A percentile compares a stretch with the other conserved stretches of the same genome.
Conservation (phyloP, 352 stramenopile genomes). For the Ochromonadaceae sp. region DNA sequence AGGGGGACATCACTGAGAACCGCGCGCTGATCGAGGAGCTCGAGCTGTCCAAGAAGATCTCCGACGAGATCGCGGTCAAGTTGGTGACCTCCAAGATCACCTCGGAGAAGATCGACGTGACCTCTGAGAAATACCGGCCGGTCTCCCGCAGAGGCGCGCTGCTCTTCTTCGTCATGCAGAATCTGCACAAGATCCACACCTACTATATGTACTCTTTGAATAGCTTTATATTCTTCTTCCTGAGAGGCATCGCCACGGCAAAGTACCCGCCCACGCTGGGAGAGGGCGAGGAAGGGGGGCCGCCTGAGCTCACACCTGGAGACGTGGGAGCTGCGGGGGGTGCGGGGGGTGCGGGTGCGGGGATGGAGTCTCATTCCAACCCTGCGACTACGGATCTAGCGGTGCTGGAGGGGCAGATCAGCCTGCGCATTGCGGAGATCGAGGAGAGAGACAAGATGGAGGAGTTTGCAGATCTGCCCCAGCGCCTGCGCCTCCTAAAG, state of each 20-base stretch:
- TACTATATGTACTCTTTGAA: slow-evolving; percentile 86
- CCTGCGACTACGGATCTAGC: not conserved
- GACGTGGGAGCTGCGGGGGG: slow-evolving; percentile 16
- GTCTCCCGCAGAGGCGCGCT: slow-evolving; percentile 64
- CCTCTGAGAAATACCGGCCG: slow-evolving; percentile 59
- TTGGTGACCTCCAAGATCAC: slow-evolving; percentile 27
- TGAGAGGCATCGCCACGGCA: slow-evolving; percentile 58
- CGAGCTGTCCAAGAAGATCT: slow-evolving; percentile 58
- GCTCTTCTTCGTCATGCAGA: slow-evolving; percentile 81
- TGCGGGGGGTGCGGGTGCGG: slow-evolving; percentile 15
- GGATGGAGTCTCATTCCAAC: no score
- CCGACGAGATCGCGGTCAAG: slow-evolving; percentile 28
- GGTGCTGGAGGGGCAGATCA: slow-evolving; percentile 17
- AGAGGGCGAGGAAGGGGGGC: slow-evolving; percentile 1
- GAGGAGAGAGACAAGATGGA: slow-evolving; percentile 42
- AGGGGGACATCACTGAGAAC: slow-evolving; percentile 85
- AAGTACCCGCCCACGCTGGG: slow-evolving; percentile 1
- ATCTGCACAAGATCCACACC: slow-evolving; percentile 78
- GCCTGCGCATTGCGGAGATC: slow-evolving; percentile 36
- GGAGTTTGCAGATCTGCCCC: slow-evolving; percentile 37
- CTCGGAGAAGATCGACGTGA: slow-evolving; percentile 43
- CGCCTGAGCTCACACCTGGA: no score
- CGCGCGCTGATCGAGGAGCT: slow-evolving; percentile 74
- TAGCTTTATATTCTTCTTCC: slow-evolving; percentile 77
- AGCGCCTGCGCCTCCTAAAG: slow-evolving; percentile 39